These are phyloP conservation scores for Leccinum disarticulatum DNA, from an alignment of 768 basidiomycete species.

Conservation along the genomic window DNA sequence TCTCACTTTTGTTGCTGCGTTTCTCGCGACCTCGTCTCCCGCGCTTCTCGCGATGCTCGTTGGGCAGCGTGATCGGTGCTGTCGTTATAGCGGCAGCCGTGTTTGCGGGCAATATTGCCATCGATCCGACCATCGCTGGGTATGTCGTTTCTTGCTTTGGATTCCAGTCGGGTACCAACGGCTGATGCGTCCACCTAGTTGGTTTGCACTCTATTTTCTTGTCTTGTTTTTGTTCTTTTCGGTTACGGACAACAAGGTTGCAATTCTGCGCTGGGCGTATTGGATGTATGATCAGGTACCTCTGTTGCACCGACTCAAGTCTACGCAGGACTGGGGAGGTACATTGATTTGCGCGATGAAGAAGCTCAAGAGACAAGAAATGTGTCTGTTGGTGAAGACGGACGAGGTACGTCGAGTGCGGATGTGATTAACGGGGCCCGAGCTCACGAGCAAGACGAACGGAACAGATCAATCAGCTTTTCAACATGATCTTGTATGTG, in stretches of 20 bases:
- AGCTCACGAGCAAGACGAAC: neutral
- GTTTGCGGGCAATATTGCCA: constrained; percentile 59
- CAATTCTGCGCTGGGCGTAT: constrained; percentile 50
- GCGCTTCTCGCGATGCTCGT: constrained; percentile 40
- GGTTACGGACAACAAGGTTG: constrained; percentile 53
- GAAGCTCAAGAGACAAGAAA: constrained; percentile 48
- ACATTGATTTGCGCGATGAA: constrained; percentile 46
- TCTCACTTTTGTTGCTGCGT: constrained; percentile 57
- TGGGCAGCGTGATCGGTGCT: constrained; percentile 43
- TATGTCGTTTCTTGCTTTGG: constrained; percentile 27
- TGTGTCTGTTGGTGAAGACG: constrained; percentile 60
- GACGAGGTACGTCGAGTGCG: constrained; percentile 52
- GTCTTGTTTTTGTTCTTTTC: constrained; percentile 49
- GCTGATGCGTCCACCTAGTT: constrained; percentile 37
- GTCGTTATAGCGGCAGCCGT: constrained; percentile 42
- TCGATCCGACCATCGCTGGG: constrained; percentile 57
- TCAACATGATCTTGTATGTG: constrained; percentile 67
- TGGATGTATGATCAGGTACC: constrained; percentile 67
- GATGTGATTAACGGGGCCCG: neutral
- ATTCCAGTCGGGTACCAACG: neutral
- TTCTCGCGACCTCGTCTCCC: constrained; percentile 64
- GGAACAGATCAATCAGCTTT: constrained; percentile 59
- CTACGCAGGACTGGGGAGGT: constrained; percentile 43
- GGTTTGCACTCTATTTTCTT: constrained; percentile 62
- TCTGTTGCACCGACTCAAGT: constrained; percentile 39